Evolutionary conservation across 495 filamentous ascomycete genomes (phyloP).

Genomic region (Neurospora tetrasperma): DNA sequence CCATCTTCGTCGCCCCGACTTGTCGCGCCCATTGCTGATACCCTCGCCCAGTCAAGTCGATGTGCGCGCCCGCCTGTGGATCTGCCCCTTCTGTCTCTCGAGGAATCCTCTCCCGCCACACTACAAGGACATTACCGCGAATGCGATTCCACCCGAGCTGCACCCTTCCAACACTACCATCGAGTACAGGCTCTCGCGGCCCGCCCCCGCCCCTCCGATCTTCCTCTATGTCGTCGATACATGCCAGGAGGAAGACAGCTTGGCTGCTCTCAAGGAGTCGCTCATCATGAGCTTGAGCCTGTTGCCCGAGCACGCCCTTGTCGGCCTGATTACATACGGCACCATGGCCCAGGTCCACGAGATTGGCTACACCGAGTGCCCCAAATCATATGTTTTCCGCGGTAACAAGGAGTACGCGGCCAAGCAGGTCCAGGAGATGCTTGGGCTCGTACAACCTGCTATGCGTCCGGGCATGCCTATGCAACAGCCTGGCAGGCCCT

Average conservation of each 20-base stretch:
- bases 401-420: conserved; percentile 95
- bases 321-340: conserved; percentile 90
- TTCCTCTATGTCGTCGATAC: conserved; percentile 98
- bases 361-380: conserved; percentile 94
- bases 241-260: conserved; percentile 95
- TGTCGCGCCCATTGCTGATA: conserved; percentile 17
- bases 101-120: conserved; percentile 91
- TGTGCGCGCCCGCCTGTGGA: conserved; percentile 89
- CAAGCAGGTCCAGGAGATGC: conserved; percentile 98
- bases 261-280: conserved; percentile 91
- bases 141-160: conserved; percentile 89
- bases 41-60: conserved; percentile 68
- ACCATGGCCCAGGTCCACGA: conserved; percentile 99
- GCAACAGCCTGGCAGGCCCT: conserved; percentile 61
- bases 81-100: conserved; percentile 95
- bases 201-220: conserved; percentile 88
- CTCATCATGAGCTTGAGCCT: conserved; percentile 95
- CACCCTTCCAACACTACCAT: conserved; percentile 93
- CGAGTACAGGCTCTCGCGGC: conserved; percentile 88
- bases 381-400: conserved; percentile 99
- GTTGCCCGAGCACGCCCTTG: conserved; percentile 83
- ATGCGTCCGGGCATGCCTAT: conserved; percentile 70
- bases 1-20: conserved; percentile 1
- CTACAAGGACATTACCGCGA: conserved; percentile 97
- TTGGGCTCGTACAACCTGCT: conserved; percentile 62